Percentiles rank a stretch among this genome's conserved stretches.
Evolutionary conservation across 2,329 filamentous ascomycete genomes (phyloP).

Genomic region (Blastomyces percursus): DNA sequence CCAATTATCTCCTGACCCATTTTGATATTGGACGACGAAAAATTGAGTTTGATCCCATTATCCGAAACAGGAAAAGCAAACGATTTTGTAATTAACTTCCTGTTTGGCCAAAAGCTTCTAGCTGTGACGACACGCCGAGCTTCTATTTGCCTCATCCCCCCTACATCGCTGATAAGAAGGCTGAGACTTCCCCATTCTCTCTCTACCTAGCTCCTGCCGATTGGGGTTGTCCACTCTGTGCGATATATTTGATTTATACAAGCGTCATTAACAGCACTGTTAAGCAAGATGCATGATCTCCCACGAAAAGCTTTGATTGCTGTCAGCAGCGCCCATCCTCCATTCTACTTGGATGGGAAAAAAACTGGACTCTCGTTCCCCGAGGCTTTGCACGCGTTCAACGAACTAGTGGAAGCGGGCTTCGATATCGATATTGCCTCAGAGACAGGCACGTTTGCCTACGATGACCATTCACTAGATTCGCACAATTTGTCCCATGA

Average conservation of each 20-base stretch:
- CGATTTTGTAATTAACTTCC: neutral
- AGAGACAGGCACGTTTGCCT: slow-evolving; percentile 33
- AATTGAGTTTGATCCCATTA: neutral
- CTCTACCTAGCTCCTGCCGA: neutral
- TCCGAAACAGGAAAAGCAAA: neutral
- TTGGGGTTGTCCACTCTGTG: neutral
- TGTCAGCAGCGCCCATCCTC: slow-evolving; percentile 19
- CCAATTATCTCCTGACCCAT: neutral
- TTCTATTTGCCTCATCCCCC: slow-evolving; percentile 1
- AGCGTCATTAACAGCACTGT: neutral
- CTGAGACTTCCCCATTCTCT: neutral
- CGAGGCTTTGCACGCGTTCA: slow-evolving; percentile 14
- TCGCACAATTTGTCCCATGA: slow-evolving; percentile 30
- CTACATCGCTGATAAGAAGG: neutral
- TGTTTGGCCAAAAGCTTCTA: neutral
- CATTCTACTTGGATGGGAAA: slow-evolving; percentile 20
- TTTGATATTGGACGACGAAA: neutral
- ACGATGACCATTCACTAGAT: slow-evolving; percentile 34
- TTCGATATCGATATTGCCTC: slow-evolving; percentile 39
- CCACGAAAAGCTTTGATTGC: slow-evolving; percentile 15
- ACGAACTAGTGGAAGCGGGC: slow-evolving; percentile 25
- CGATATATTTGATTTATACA: neutral
- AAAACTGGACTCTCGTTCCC: slow-evolving; percentile 18
- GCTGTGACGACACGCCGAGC: neutral
- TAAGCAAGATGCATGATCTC: slow-evolving; percentile 11